Percentiles rank a stretch among this genome's conserved stretches.
phyloP scores from a whole-genome alignment of 495 filamentous ascomycete genomes.

The Delitschia confertaspora region DNA sequence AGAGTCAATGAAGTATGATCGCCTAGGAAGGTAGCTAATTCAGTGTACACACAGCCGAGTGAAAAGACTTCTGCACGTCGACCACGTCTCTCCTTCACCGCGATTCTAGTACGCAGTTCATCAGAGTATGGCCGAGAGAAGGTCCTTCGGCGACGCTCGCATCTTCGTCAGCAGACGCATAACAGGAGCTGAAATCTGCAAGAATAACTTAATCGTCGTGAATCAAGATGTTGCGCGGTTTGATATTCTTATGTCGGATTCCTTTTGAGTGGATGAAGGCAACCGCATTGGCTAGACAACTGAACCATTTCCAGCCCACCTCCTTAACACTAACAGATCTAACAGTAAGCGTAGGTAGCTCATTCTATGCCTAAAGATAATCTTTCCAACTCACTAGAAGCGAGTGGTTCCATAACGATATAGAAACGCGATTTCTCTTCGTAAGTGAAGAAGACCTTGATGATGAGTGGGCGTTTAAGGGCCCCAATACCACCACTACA shows the following conservation, averaged over 20 bases:
- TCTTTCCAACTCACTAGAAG: slow-evolving; percentile 16
- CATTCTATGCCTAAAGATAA: no score
- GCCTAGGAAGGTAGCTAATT: slow-evolving; percentile 9
- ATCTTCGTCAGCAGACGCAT: slow-evolving; percentile 17
- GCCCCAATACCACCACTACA: slow-evolving; percentile 92
- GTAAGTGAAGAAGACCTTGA: slow-evolving; percentile 35
- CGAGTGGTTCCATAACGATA: slow-evolving; percentile 17
- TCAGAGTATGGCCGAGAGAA: slow-evolving; percentile 16
- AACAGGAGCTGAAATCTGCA: slow-evolving; percentile 18
- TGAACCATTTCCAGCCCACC: slow-evolving; percentile 13
- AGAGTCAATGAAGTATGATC: slow-evolving; percentile 6
- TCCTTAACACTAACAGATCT: no score
- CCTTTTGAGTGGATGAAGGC: slow-evolving; percentile 28
- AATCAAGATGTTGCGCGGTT: slow-evolving; percentile 18
- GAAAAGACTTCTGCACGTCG: slow-evolving; percentile 21
- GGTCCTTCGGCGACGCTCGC: slow-evolving; percentile 16
- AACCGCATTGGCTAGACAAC: slow-evolving; percentile 13
- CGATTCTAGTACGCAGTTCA: slow-evolving; percentile 20
- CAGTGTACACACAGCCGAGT: slow-evolving; percentile 17
- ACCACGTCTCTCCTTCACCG: slow-evolving; percentile 8
- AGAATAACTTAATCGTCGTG: slow-evolving; percentile 12
- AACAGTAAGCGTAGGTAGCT: no score
- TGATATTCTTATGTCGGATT: slow-evolving; percentile 20
- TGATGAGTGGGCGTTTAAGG: slow-evolving; percentile 92
- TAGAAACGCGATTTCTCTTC: slow-evolving; percentile 17